Evolutionary conservation across 768 basidiomycete genomes (phyloP).

Genomic region (Suillus subluteus): DNA sequence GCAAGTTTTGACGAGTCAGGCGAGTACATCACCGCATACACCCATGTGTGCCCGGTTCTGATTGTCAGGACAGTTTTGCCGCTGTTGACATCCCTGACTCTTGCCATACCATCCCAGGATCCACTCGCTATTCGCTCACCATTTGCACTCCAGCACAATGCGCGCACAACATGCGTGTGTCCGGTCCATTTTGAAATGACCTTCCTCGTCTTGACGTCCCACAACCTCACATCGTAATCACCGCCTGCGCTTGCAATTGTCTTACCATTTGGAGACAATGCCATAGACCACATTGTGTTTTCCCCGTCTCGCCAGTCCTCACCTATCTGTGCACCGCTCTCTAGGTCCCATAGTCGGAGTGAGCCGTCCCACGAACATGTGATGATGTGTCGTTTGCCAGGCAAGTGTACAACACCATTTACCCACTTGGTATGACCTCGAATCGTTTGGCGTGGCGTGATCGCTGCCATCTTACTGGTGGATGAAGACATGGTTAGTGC

Average conservation of each 20-base stretch:
- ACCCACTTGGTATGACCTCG: not conserved
- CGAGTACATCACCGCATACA: not conserved
- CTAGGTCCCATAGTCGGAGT: not conserved
- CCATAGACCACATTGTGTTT: not conserved
- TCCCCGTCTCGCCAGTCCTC: not conserved
- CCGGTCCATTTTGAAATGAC: not conserved
- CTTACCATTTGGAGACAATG: not conserved
- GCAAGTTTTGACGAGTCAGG: not conserved
- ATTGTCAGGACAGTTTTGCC: not conserved
- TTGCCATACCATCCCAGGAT: not conserved
- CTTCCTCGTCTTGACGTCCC: not conserved
- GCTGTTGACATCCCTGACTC: not conserved
- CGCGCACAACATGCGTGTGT: not conserved
- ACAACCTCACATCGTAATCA: not conserved
- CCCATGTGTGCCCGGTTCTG: not conserved
- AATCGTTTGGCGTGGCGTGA: not conserved
- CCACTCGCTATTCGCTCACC: not conserved
- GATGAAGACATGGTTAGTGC: not conserved
- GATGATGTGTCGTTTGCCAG: not conserved
- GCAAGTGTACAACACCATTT: not conserved
- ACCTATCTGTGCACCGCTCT: not conserved
- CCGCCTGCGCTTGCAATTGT: not conserved
- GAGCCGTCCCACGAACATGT: not conserved
- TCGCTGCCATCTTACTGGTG: not conserved
- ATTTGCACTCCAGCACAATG: slow-evolving; percentile 1